Conservation (phyloP, 768 basidiomycete genomes). For the Tulasnella calospora region DNA sequence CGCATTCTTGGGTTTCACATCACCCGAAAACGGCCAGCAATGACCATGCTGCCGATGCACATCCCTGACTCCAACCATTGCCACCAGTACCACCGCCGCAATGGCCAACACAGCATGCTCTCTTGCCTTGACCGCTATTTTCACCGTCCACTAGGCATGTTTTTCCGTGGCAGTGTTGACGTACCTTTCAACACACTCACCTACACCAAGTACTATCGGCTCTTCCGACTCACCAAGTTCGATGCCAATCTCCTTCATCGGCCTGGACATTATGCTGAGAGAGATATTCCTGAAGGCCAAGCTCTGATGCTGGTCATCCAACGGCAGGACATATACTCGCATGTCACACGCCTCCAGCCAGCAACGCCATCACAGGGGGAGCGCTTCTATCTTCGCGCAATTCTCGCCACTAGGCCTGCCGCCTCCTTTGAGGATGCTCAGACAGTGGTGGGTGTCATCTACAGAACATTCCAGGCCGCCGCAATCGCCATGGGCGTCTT, state of each 20-base stretch:
- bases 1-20: constrained; percentile 39
- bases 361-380: constrained; percentile 36
- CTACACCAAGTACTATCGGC: constrained; percentile 30
- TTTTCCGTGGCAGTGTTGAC: background rate
- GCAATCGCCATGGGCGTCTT: constrained; percentile 32
- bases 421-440: constrained; percentile 32
- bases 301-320: background rate
- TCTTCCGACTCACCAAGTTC: constrained; percentile 29
- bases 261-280: constrained; percentile 27
- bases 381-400: constrained; percentile 36
- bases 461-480: constrained; percentile 32
- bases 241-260: background rate
- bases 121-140: constrained; percentile 33
- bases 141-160: constrained; percentile 27
- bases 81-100: constrained; percentile 32
- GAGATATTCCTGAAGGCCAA: background rate
- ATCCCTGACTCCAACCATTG: constrained; percentile 27
- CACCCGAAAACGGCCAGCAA: constrained; percentile 37
- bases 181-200: constrained; percentile 26
- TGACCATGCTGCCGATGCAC: constrained; percentile 39
- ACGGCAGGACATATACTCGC: background rate
- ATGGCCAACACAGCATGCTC: background rate
- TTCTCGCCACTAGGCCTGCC: constrained; percentile 31
- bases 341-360: background rate
- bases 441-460: constrained; percentile 29